Percentiles rank a stretch among this genome's conserved stretches.
phyloP scores from a whole-genome alignment of 441 rosid genomes.

The Gossypium trilobum region DNA sequence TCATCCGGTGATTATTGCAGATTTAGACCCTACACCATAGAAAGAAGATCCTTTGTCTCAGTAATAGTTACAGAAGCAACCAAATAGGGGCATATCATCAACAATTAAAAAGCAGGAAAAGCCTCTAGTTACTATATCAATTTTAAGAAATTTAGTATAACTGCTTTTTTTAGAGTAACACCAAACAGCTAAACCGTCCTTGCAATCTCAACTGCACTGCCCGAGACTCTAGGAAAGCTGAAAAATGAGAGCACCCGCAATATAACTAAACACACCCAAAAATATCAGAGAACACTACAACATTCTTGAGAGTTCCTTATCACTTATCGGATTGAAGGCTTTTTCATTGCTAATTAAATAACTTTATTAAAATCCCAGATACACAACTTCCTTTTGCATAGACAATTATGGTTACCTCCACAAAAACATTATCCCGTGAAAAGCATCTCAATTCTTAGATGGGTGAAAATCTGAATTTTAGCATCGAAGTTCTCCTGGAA shows the following conservation, averaged over 20 bases:
- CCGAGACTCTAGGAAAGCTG: background rate
- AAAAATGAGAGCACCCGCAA: background rate
- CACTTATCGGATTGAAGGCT: too few species aligned
- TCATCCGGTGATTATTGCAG: slow-evolving; percentile 13
- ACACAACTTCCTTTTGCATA: too few species aligned
- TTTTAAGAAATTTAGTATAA: background rate
- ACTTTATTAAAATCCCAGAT: too few species aligned
- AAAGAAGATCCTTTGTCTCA: background rate
- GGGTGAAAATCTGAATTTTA: too few species aligned
- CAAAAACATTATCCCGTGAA: too few species aligned
- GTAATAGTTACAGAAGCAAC: background rate
- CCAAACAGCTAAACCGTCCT: background rate
- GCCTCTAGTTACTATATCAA: background rate
- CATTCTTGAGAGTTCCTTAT: too few species aligned
- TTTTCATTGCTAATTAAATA: too few species aligned
- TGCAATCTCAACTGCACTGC: too few species aligned
- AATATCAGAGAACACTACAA: too few species aligned
- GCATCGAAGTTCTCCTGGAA: too few species aligned
- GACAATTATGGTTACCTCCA: too few species aligned
- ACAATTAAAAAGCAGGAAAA: background rate
- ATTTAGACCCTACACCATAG: slow-evolving; percentile 21
- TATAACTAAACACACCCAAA: background rate
- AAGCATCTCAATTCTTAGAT: too few species aligned
- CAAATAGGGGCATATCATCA: background rate
- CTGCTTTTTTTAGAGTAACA: background rate